Percentiles rank a stretch among this genome's conserved stretches.
These are phyloP conservation scores for Leccinum variicolor DNA, from an alignment of 768 basidiomycete species.

Conservation along the genomic window DNA sequence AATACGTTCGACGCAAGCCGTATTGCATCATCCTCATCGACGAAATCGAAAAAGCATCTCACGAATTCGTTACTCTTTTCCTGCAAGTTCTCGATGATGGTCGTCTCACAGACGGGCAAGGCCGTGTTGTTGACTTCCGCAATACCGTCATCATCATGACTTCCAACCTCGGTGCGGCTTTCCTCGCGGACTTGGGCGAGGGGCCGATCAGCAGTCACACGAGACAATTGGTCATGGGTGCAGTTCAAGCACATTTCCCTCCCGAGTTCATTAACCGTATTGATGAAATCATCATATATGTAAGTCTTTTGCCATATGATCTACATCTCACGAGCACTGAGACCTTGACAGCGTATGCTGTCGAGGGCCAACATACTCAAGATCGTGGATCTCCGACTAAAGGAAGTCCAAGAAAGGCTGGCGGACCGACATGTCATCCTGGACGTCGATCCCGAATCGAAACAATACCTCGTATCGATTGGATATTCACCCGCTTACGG, in stretches of 20 bases:
- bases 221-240: conserved; percentile 65
- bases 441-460: conserved; percentile 71
- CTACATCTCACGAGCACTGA: conserved; percentile 8
- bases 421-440: conserved; percentile 76
- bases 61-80: conserved; percentile 68
- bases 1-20: conserved; percentile 89
- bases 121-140: conserved; percentile 82
- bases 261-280: conserved; percentile 92
- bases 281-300: conserved; percentile 79
- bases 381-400: conserved; percentile 87
- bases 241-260: conserved; percentile 83
- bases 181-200: conserved; percentile 70
- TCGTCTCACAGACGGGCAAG: conserved; percentile 88
- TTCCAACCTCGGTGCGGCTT: conserved; percentile 82
- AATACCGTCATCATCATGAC: conserved; percentile 96
- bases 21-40: conserved; percentile 85
- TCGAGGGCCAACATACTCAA: conserved; percentile 70
- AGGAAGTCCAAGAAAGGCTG: conserved; percentile 82
- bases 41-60: conserved; percentile 89
- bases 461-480: conserved; percentile 67
- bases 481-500: conserved; percentile 85
- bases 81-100: conserved; percentile 91
- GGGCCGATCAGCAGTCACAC: conserved; percentile 64
- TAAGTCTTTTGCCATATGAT: conserved; percentile 20
- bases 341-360: conserved; percentile 62